These are phyloP conservation scores for Harrya chromipes DNA, from an alignment of 768 basidiomycete species.

Conservation along the genomic window DNA sequence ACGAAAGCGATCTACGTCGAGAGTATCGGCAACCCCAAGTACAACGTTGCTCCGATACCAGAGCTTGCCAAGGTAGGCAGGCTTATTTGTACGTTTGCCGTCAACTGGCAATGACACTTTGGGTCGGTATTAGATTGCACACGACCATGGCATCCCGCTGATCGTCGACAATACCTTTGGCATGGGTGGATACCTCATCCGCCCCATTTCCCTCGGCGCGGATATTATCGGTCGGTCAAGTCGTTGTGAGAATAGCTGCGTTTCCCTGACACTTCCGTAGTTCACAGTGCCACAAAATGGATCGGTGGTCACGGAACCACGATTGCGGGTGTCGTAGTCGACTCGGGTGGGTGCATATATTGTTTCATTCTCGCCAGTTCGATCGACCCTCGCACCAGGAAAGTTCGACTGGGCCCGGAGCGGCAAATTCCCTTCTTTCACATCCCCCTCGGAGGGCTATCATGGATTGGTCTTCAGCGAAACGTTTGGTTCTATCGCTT, in stretches of 20 bases:
- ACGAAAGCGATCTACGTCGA: constrained; percentile 62
- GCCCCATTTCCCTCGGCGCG: constrained; percentile 55
- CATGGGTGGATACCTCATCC: constrained; percentile 54
- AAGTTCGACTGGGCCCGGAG: constrained; percentile 55
- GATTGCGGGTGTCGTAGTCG: constrained; percentile 61
- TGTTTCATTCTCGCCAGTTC: not conserved
- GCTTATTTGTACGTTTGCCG: not conserved
- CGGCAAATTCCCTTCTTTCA: constrained; percentile 56
- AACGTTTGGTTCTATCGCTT: constrained; percentile 49
- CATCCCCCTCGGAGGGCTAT: constrained; percentile 53
- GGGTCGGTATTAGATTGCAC: constrained; percentile 45
- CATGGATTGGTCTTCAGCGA: constrained; percentile 52
- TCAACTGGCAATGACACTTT: not conserved
- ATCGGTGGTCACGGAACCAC: constrained; percentile 67
- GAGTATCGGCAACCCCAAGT: constrained; percentile 61
- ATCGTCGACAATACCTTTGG: constrained; percentile 68
- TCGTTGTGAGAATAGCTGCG: not conserved
- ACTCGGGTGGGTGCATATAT: constrained; percentile 50
- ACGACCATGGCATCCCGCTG: constrained; percentile 55
- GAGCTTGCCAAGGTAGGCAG: constrained; percentile 50
- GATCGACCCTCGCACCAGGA: constrained; percentile 31
- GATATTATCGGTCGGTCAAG: constrained; percentile 46
- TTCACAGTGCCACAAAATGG: constrained; percentile 66
- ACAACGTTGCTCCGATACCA: constrained; percentile 52
- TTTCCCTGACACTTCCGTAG: constrained; percentile 20